Base-by-base conservation (phyloP, 1,139 yeast species). In the Lodderomyces beijingensis region DNA sequence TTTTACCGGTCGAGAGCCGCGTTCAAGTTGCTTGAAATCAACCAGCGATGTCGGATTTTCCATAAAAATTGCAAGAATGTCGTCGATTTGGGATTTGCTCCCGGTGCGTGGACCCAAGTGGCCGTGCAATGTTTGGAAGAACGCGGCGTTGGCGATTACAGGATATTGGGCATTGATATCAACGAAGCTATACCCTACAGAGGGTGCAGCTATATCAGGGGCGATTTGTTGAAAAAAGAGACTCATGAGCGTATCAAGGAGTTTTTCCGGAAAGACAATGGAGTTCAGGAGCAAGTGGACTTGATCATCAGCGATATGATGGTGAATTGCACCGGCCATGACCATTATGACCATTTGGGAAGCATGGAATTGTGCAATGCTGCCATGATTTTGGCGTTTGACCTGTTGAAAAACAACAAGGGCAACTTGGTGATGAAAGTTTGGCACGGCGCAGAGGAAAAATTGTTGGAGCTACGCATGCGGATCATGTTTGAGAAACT, bases 1-100 rank as follows among this genome's bases (percentile, higher is more conserved):
- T 74, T 83, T 38, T 75, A 74, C 45, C 70, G 80, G 45, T 87
- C 96, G 2, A 61, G 98, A 31, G 98, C 98, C 0, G 97, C 97
- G 0, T 89, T 76, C 61, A 91, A 91, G 51, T 63, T 91, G 27
- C 53, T 78, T 14, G 87, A 82, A 51, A 66, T 91, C 21, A 79
- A 88, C 51, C 65, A 77, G 19, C 77, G 73, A 49, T 82, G 68
- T 55, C 59, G 64, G 18, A 42, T 91, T 3, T 79, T 91, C 53
- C 60, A 60, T 35, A 65, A 72, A 5, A 38, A 39, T 5, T 41
- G 61, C 3, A 65, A 61, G 45, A 77, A 81, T 35, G 82, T 91
- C 0, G 77, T 91, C 3, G 98, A 91, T 57, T 64, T 91, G 32
- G 74, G 74, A 5, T 66, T 61, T 51, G 70, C 74, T 2, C 74